A percentile compares a stretch with the other conserved stretches of the same genome.
phyloP scores from a whole-genome alignment of 2,329 filamentous ascomycete species.

The Penicillium crustosum region DNA sequence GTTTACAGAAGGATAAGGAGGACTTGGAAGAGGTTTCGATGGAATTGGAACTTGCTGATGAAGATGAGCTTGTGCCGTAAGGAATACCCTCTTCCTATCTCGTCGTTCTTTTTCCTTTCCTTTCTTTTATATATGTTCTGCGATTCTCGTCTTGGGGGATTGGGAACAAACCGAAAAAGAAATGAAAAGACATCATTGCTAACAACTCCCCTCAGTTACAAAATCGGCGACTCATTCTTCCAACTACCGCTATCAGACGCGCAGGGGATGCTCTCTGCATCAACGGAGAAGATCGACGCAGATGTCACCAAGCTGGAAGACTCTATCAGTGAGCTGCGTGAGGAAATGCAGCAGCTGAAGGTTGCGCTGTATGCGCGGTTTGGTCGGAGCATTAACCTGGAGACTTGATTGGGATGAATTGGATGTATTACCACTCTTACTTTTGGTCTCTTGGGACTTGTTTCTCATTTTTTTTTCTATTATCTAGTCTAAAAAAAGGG shows the following conservation, averaged over 20 bases:
- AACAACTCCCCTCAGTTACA: slow-evolving; percentile 64
- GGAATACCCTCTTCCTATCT: slow-evolving; percentile 44
- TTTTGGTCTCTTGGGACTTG: not conserved
- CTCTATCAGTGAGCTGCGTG: slow-evolving; percentile 69
- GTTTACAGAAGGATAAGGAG: slow-evolving; percentile 87
- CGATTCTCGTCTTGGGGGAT: not conserved
- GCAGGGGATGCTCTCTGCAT: slow-evolving; percentile 75
- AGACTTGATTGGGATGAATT: slow-evolving; percentile 59
- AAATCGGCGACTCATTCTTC: slow-evolving; percentile 94
- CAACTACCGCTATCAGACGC: slow-evolving; percentile 80
- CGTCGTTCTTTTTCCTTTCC: not conserved
- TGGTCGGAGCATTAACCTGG: slow-evolving; percentile 93
- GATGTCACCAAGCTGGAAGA: slow-evolving; percentile 77
- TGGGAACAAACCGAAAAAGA: not conserved
- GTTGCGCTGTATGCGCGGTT: slow-evolving; percentile 91
- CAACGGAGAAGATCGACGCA: slow-evolving; percentile 71
- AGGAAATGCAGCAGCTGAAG: slow-evolving; percentile 89
- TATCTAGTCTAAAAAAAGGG: not conserved
- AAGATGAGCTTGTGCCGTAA: slow-evolving; percentile 90
- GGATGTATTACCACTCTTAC: not conserved
- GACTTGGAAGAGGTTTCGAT: slow-evolving; percentile 89
- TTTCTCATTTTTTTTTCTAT: not conserved
- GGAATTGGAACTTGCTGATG: slow-evolving; percentile 91
- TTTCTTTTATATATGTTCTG: not conserved
- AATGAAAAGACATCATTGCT: not conserved